phyloP scores from a whole-genome alignment of 495 filamentous ascomycete genomes.

The Patellaria atrata region DNA sequence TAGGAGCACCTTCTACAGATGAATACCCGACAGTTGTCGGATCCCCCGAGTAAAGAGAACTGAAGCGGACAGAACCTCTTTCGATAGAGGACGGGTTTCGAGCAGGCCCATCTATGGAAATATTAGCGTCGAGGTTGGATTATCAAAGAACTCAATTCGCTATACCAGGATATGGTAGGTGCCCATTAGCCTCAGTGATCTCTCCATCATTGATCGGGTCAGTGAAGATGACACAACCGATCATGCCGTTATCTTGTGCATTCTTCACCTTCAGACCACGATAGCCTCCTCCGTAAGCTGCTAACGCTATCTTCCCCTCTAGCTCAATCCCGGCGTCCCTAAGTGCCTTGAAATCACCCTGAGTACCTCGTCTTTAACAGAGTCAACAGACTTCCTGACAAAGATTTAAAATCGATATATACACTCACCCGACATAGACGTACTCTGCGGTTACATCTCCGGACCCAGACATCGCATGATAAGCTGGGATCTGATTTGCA shows the following conservation, averaged over 20 bases:
- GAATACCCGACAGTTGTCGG: constrained; percentile 26
- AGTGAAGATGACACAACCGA: constrained; percentile 23
- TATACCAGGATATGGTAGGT: constrained; percentile 20
- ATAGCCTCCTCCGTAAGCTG: constrained; percentile 24
- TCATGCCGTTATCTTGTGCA: constrained; percentile 23
- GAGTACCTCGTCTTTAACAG: constrained; percentile 14
- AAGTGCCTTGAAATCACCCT: constrained; percentile 22
- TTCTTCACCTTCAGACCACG: constrained; percentile 24
- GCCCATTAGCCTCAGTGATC: constrained; percentile 22
- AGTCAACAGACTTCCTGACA: too few species aligned
- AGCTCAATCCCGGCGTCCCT: constrained; percentile 18
- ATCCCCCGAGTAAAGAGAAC: constrained; percentile 22
- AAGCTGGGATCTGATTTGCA: constrained; percentile 20
- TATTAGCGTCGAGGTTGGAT: too few species aligned
- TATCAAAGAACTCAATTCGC: too few species aligned
- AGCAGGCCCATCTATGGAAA: constrained; percentile 22
- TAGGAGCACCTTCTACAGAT: constrained; percentile 17
- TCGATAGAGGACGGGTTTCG: constrained; percentile 23
- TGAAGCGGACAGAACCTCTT: constrained; percentile 20
- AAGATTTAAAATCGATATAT: background rate
- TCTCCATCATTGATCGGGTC: constrained; percentile 24
- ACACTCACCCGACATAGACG: constrained; percentile 26
- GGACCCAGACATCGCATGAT: constrained; percentile 23
- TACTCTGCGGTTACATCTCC: constrained; percentile 23
- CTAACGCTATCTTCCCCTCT: constrained; percentile 25